These are phyloP conservation scores for Erodium chrysanthum DNA, from an alignment of 441 rosid species.

Conservation along the genomic window DNA sequence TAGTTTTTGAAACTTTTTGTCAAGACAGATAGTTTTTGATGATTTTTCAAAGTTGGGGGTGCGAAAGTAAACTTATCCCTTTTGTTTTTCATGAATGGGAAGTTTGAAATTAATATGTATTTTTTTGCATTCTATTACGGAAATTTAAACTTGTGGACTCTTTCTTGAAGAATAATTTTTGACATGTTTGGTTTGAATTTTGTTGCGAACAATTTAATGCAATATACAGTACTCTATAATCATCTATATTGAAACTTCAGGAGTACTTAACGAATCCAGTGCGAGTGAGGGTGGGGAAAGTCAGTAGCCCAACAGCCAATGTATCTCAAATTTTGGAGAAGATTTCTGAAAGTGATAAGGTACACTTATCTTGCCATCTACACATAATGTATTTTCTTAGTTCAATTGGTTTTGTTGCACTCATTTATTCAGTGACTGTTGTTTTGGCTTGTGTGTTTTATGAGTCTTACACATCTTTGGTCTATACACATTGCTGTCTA, in stretches of 20 bases:
- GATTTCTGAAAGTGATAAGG: constrained; percentile 34
- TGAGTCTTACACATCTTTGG: background rate
- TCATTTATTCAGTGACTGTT: background rate
- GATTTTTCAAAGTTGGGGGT: too few relatives aligned
- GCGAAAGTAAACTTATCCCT: too few relatives aligned
- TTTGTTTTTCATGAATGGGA: background rate
- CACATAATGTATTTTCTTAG: background rate
- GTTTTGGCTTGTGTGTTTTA: background rate
- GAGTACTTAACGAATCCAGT: constrained; percentile 26
- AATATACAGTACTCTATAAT: too few relatives aligned
- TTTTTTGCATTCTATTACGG: background rate
- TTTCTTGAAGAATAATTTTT: background rate
- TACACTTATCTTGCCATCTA: constrained; percentile 13
- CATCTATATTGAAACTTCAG: constrained; percentile 20
- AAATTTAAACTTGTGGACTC: background rate
- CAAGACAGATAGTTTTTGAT: too few relatives aligned
- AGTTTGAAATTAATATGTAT: background rate
- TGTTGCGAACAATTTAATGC: background rate
- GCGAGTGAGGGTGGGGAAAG: constrained; percentile 24
- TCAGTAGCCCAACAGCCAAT: constrained; percentile 32
- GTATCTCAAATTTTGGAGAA: constrained; percentile 27
- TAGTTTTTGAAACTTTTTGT: too few relatives aligned
- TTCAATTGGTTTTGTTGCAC: background rate
- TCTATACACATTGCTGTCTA: background rate
- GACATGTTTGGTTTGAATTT: background rate